Conservation (phyloP, 768 basidiomycete species). For the Wakefieldia striispora region DNA sequence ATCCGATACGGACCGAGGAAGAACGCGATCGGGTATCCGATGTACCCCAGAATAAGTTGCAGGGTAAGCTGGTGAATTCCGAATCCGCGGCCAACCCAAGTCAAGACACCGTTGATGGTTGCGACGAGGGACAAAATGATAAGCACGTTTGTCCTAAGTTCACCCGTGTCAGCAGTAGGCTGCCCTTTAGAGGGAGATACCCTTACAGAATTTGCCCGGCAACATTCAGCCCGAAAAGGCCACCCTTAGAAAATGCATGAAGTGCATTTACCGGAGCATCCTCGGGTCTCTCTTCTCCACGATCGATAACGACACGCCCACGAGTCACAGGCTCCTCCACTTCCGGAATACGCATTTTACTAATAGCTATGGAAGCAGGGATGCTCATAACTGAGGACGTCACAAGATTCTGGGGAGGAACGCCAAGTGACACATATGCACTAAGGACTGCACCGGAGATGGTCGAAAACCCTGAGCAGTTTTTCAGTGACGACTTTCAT, state of each 20-base stretch:
- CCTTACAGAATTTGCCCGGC: constrained; percentile 83
- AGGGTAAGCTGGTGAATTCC: constrained; percentile 81
- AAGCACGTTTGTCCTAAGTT: constrained; percentile 69
- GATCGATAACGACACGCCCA: constrained; percentile 75
- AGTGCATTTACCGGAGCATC: constrained; percentile 70
- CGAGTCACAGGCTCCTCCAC: constrained; percentile 83
- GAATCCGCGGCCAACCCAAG: constrained; percentile 86
- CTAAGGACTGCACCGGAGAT: constrained; percentile 88
- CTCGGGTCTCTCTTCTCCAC: constrained; percentile 58
- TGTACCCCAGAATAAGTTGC: constrained; percentile 80
- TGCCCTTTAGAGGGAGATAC: not conserved
- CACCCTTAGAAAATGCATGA: constrained; percentile 87
- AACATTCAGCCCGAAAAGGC: constrained; percentile 79
- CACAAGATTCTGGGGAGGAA: constrained; percentile 75
- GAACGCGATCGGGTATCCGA: constrained; percentile 87
- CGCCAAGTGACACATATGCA: constrained; percentile 78
- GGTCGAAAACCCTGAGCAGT: constrained; percentile 66
- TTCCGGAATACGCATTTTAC: constrained; percentile 85
- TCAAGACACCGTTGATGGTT: constrained; percentile 78
- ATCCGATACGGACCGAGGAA: constrained; percentile 46
- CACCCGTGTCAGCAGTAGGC: constrained; percentile 6
- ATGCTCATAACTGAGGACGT: constrained; percentile 95
- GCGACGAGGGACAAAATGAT: constrained; percentile 83
- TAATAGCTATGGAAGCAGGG: constrained; percentile 90
- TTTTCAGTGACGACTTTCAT: constrained; percentile 1